These are phyloP conservation scores for Cornus florida DNA, from an alignment of 148 eudicot genomes.

Conservation along the genomic window DNA sequence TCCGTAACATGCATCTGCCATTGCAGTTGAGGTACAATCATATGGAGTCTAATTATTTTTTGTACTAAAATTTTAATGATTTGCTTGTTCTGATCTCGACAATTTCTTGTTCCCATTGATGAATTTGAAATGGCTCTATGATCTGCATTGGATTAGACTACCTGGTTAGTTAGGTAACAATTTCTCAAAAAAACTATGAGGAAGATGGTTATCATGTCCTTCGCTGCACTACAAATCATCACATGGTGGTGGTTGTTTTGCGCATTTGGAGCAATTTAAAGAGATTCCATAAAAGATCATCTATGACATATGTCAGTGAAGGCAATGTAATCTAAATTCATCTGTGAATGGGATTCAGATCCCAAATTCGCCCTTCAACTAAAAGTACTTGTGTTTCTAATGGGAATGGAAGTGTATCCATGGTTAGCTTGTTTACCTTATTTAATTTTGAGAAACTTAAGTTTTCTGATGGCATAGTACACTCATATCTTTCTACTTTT, in stretches of 20 bases:
- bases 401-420: neutral
- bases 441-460: neutral
- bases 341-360: neutral
- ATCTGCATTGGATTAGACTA: neutral
- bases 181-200: no score
- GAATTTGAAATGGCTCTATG: neutral
- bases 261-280: neutral
- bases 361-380: neutral
- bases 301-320: neutral
- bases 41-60: neutral
- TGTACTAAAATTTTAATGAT: neutral
- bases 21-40: slow-evolving; percentile 74
- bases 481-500: no score
- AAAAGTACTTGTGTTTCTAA: neutral
- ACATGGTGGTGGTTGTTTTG: neutral
- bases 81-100: neutral
- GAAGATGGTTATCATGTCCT: neutral
- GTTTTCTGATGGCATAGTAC: neutral
- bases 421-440: no score
- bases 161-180: neutral
- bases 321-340: neutral
- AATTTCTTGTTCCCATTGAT: neutral
- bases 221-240: neutral
- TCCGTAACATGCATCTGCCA: slow-evolving; percentile 78
- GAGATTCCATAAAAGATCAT: neutral